Evolutionary conservation across 805 yeast genomes (phyloP).

Genomic region (Yamadazyma paraphyllophila): DNA sequence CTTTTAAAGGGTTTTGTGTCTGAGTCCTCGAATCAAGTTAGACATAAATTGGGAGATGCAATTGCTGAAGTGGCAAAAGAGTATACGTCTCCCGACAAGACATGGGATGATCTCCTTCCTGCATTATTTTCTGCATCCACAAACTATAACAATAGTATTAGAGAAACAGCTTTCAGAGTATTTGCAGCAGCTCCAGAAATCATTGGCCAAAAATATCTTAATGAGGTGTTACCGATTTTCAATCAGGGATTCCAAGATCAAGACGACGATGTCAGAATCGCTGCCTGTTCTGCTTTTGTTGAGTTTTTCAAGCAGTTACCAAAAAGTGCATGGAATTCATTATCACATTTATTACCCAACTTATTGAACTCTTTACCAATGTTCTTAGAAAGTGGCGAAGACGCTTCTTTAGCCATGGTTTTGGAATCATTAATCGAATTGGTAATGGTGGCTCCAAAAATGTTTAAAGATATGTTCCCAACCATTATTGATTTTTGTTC

Average conservation of each 20-base stretch:
- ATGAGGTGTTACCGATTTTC: constrained; percentile 64
- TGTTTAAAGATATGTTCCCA: constrained; percentile 88
- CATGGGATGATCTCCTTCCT: constrained; percentile 80
- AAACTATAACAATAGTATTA: constrained; percentile 56
- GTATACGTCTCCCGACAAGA: constrained; percentile 49
- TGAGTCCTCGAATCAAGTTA: constrained; percentile 68
- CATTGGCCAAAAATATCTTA: constrained; percentile 57
- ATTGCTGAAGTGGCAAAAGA: constrained; percentile 85
- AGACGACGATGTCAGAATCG: constrained; percentile 80
- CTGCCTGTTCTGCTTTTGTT: constrained; percentile 90
- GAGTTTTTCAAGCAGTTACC: constrained; percentile 83
- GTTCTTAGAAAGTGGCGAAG: constrained; percentile 74
- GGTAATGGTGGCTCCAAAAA: constrained; percentile 90
- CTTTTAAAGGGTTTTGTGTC: constrained; percentile 72
- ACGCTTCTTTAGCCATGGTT: constrained; percentile 79
- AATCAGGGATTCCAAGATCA: constrained; percentile 77
- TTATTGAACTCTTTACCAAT: constrained; percentile 85
- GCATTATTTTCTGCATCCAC: constrained; percentile 67
- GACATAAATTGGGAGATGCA: constrained; percentile 93
- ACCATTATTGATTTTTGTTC: constrained; percentile 84
- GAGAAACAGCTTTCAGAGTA: constrained; percentile 91
- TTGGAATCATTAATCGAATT: constrained; percentile 85
- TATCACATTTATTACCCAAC: constrained; percentile 79
- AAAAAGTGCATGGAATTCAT: constrained; percentile 69
- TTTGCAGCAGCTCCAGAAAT: constrained; percentile 81